These are phyloP conservation scores for Xylaria arbuscula DNA, from an alignment of 2,329 filamentous ascomycete genomes.

Conservation along the genomic window DNA sequence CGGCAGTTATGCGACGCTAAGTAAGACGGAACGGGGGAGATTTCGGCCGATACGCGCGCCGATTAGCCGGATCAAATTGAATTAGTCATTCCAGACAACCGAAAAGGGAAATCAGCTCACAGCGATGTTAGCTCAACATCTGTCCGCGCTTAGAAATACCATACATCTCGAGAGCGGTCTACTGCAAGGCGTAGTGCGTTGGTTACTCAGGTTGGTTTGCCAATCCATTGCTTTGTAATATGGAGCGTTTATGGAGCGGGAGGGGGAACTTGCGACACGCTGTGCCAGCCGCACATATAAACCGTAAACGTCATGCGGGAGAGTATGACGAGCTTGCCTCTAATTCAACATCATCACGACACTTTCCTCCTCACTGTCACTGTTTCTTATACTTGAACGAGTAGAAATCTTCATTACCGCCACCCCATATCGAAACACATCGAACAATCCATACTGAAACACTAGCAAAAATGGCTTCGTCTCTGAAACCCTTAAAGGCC, in stretches of 20 bases:
- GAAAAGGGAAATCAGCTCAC: not conserved
- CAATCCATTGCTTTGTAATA: slow-evolving; percentile 23
- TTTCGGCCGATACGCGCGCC: slow-evolving; percentile 7
- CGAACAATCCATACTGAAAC: not conserved
- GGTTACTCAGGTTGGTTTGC: not conserved
- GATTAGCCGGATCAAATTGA: not conserved
- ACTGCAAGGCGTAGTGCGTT: not conserved
- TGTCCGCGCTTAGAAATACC: slow-evolving; percentile 20
- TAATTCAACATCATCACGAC: not conserved
- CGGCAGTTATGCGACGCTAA: not conserved
- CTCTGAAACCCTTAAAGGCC: slow-evolving; percentile 48
- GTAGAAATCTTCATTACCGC: too few species aligned
- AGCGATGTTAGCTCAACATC: not conserved
- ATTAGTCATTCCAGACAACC: slow-evolving; percentile 2
- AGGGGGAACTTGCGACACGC: not conserved
- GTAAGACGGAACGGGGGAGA: not conserved
- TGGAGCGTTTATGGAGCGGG: not conserved
- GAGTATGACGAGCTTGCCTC: not conserved
- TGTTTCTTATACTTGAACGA: too few species aligned
- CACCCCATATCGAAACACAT: not conserved
- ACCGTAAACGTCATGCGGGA: not conserved
- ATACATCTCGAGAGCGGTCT: not conserved
- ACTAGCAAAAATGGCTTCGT: slow-evolving; percentile 22
- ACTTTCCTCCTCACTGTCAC: not conserved
- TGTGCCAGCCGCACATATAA: not conserved